Conservation (phyloP, 164 flowering plant species). For the Macadamia integrifolia region DNA sequence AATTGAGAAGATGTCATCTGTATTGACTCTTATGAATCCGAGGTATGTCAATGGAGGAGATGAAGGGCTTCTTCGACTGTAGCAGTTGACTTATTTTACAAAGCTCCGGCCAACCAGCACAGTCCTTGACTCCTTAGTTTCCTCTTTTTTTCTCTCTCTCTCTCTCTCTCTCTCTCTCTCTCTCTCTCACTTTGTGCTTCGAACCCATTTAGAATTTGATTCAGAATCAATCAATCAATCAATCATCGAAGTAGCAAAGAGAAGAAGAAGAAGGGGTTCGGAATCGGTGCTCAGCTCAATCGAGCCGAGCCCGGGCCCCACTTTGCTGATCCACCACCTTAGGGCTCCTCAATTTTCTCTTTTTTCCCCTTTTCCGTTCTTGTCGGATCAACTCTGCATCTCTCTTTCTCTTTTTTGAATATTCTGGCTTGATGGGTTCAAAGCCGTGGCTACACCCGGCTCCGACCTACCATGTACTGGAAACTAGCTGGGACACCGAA, state of each 20-base stretch:
- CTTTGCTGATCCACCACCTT: not conserved
- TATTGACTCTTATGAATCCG: too few relatives aligned
- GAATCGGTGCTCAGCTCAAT: not conserved
- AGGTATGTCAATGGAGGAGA: too few relatives aligned
- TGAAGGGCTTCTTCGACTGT: too few relatives aligned
- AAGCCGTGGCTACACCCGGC: conserved; percentile 88
- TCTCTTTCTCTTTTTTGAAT: not conserved
- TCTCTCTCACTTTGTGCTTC: too few relatives aligned
- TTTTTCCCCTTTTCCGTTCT: not conserved
- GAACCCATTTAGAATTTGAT: not conserved
- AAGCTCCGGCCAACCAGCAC: too few relatives aligned
- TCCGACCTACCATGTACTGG: conserved; percentile 62
- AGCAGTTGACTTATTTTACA: too few relatives aligned
- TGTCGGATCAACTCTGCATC: too few relatives aligned
- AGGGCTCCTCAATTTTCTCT: not conserved
- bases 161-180: too few relatives aligned
- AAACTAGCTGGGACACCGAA: conserved; percentile 75
- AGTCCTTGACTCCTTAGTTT: too few relatives aligned
- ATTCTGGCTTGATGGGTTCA: conserved; percentile 22
- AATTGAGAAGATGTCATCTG: too few relatives aligned
- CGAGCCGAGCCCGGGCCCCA: conserved; percentile 2
- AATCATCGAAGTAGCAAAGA: not conserved
- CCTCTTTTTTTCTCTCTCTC: not conserved
- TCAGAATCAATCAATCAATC: not conserved
- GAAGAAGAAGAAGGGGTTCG: not conserved